Conservation (phyloP, 2,329 filamentous ascomycete species). For the Magnaporthiopsis rhizophila region DNA sequence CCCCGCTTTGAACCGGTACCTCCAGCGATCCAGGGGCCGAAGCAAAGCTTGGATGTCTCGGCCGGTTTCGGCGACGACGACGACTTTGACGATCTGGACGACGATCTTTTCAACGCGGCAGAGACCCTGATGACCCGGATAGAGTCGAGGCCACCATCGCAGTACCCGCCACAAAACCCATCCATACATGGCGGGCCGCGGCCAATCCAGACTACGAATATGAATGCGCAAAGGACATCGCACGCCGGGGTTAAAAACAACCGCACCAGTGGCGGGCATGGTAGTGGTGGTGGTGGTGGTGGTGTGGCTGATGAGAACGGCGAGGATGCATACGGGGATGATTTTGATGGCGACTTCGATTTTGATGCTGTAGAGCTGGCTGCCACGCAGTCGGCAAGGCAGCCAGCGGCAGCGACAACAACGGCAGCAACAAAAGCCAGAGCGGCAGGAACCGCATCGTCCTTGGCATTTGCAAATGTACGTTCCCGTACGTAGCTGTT, state of each 20-base stretch:
- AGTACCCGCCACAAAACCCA: neutral
- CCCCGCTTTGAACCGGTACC: neutral
- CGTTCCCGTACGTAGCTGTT: conserved; percentile 31
- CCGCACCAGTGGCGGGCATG: neutral
- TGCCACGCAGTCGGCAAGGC: conserved; percentile 56
- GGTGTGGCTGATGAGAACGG: conserved; percentile 17
- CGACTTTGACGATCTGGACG: conserved; percentile 57
- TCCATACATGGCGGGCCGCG: neutral
- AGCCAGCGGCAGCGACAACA: conserved; percentile 15
- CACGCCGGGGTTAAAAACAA: neutral
- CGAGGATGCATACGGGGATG: conserved; percentile 55
- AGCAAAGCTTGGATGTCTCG: conserved; percentile 2
- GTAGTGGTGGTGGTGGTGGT: neutral
- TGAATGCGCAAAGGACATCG: neutral
- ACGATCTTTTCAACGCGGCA: conserved; percentile 46
- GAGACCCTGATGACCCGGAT: conserved; percentile 31
- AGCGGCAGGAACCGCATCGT: conserved; percentile 9
- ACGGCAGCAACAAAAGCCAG: conserved; percentile 11
- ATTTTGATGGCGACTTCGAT: conserved; percentile 66
- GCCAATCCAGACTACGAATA: neutral
- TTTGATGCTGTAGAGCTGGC: conserved; percentile 68
- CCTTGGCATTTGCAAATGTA: conserved; percentile 37
- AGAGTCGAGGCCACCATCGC: conserved; percentile 20
- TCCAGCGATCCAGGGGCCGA: neutral
- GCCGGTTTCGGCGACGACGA: conserved; percentile 31